Evolutionary conservation across 768 basidiomycete species (phyloP).

Genomic region (Chalciporus chontae): DNA sequence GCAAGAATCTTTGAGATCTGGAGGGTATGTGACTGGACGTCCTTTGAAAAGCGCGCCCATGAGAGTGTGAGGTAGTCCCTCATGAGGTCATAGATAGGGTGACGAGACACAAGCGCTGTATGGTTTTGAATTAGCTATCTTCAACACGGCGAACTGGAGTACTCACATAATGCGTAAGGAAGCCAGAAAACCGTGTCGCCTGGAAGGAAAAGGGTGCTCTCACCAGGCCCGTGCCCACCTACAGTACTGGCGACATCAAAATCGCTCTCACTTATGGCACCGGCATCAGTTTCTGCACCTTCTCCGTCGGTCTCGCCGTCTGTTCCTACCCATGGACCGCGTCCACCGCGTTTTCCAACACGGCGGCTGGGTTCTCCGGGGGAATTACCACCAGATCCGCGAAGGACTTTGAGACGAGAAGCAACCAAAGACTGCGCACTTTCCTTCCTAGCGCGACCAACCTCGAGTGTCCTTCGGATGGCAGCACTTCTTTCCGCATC

Average conservation of each 20-base stretch:
- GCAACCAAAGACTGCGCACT: constrained; percentile 71
- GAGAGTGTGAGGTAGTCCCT: constrained; percentile 93
- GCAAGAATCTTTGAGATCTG: constrained; percentile 87
- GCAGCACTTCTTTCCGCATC: constrained; percentile 83
- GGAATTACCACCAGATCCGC: constrained; percentile 48
- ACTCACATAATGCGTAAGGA: constrained; percentile 85
- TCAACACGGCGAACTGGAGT: neutral
- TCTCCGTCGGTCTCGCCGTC: constrained; percentile 74
- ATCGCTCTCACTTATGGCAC: constrained; percentile 82
- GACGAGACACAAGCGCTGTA: constrained; percentile 83
- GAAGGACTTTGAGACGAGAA: constrained; percentile 62
- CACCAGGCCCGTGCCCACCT: constrained; percentile 73
- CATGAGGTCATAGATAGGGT: constrained; percentile 94
- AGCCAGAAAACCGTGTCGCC: constrained; percentile 94
- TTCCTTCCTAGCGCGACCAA: constrained; percentile 73
- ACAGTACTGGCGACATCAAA: constrained; percentile 79
- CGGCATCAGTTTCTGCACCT: constrained; percentile 64
- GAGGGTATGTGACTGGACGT: constrained; percentile 88
- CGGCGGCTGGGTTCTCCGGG: constrained; percentile 53
- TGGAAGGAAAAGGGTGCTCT: constrained; percentile 84
- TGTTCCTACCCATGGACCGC: constrained; percentile 68
- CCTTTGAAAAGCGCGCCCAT: constrained; percentile 92
- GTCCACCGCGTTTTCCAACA: constrained; percentile 55
- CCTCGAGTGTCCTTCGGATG: constrained; percentile 79
- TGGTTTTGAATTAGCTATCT: constrained; percentile 7